A percentile compares a stretch with the other conserved stretches of the same genome.
Conservation (phyloP, 257 asterid species). For the Catharanthus roseus region DNA sequence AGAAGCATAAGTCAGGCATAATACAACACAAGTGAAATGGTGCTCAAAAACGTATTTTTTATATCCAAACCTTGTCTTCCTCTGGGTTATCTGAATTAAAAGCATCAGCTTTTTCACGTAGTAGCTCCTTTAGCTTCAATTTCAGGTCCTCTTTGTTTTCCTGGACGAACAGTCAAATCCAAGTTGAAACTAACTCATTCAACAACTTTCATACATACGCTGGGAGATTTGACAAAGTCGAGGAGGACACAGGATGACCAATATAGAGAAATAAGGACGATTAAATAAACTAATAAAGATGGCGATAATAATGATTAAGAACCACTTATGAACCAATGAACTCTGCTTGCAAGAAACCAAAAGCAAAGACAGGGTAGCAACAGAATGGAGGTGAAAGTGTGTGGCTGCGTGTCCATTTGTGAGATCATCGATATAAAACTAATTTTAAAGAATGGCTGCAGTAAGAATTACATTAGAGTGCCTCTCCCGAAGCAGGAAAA, state of each 20-base stretch:
- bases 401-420: neutral
- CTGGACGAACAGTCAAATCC: constrained; percentile 31
- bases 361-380: constrained; percentile 7
- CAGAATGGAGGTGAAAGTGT: neutral
- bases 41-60: constrained; percentile 10
- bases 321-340: neutral
- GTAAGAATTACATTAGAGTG: constrained; percentile 34
- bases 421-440: neutral
- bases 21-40: constrained; percentile 5
- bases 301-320: neutral
- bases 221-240: neutral
- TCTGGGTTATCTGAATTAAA: constrained; percentile 63
- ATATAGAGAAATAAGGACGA: neutral
- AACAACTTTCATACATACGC: neutral
- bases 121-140: constrained; percentile 62
- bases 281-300: neutral
- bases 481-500: constrained; percentile 38
- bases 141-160: constrained; percentile 84
- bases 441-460: constrained; percentile 14
- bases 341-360: constrained; percentile 10
- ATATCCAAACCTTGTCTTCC: constrained; percentile 71
- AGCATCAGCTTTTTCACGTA: constrained; percentile 77
- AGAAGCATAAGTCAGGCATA: neutral
- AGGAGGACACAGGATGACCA: neutral
- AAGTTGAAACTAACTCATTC: neutral